Conservation (phyloP, 768 basidiomycete genomes). For the Panaeolus papilionaceus region DNA sequence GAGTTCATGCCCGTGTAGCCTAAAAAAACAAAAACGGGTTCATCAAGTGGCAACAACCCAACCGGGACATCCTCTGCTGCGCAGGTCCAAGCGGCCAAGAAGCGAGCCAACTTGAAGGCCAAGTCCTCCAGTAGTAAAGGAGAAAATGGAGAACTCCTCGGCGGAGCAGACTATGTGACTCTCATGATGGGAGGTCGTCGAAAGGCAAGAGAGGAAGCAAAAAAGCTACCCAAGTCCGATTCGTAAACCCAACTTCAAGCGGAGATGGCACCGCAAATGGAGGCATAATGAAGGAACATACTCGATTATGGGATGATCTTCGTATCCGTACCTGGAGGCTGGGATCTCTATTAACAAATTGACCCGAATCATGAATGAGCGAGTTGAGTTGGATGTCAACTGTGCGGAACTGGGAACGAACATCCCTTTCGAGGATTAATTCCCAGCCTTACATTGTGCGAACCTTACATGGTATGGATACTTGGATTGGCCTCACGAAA, state of each 20-base stretch:
- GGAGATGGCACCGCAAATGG: too few relatives aligned
- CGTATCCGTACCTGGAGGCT: too few relatives aligned
- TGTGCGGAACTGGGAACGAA: too few relatives aligned
- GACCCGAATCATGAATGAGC: too few relatives aligned
- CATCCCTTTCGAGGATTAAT: too few relatives aligned
- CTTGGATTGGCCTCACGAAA: background rate
- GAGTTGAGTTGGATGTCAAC: too few relatives aligned
- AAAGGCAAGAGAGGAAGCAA: conserved; percentile 70
- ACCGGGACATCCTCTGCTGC: conserved; percentile 25
- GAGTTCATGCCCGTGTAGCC: conserved; percentile 27
- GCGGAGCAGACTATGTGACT: conserved; percentile 79
- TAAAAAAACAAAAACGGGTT: conserved; percentile 45
- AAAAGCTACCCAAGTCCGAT: conserved; percentile 56
- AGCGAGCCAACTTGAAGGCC: conserved; percentile 54
- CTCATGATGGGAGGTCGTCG: conserved; percentile 74
- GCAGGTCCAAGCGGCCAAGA: conserved; percentile 52
- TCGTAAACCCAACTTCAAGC: conserved; percentile 13
- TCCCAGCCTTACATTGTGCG: too few relatives aligned
- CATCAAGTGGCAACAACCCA: conserved; percentile 27
- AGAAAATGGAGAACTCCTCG: conserved; percentile 56
- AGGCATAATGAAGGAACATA: too few relatives aligned
- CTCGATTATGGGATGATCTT: too few relatives aligned
- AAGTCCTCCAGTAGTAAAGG: conserved; percentile 36
- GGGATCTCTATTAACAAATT: too few relatives aligned
- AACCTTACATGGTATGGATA: background rate